Percentiles rank a stretch among this genome's conserved stretches.
Evolutionary conservation across 2,329 filamentous ascomycete species (phyloP).

Genomic region (Neurospora crassa): DNA sequence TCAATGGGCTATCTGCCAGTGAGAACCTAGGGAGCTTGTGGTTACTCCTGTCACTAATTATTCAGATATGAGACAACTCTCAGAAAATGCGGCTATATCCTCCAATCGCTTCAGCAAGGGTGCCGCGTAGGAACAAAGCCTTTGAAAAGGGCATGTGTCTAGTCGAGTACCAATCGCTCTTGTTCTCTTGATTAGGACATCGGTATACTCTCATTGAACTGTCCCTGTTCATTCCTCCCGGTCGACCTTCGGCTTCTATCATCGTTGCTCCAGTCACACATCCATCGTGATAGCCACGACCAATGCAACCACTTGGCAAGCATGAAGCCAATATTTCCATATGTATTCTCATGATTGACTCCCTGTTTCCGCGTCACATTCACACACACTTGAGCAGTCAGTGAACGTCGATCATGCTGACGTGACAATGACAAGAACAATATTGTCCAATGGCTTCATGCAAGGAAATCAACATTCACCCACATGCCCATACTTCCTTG

Average conservation of each 20-base stretch:
- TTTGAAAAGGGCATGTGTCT: not conserved
- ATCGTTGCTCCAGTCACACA: not conserved
- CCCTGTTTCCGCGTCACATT: not conserved
- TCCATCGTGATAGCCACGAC: not conserved
- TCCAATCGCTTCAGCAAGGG: not conserved
- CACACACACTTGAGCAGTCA: not conserved
- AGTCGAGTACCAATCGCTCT: too few relatives aligned
- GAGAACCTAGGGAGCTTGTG: not conserved
- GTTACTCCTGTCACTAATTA: not conserved
- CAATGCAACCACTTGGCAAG: not conserved
- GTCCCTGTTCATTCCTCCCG: too few relatives aligned
- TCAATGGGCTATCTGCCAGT: not conserved
- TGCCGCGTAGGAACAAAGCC: not conserved
- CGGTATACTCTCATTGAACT: too few relatives aligned
- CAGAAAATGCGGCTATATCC: not conserved
- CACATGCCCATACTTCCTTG: not conserved
- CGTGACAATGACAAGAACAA: not conserved
- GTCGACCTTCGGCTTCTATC: not conserved
- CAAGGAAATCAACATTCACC: not conserved
- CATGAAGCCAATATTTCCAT: not conserved
- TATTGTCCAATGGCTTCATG: not conserved
- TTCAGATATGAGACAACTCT: not conserved
- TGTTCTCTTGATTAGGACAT: too few relatives aligned
- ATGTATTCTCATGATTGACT: not conserved
- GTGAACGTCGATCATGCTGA: not conserved